phyloP scores from a whole-genome alignment of 257 asterid genomes.

The Catharanthus roseus region DNA sequence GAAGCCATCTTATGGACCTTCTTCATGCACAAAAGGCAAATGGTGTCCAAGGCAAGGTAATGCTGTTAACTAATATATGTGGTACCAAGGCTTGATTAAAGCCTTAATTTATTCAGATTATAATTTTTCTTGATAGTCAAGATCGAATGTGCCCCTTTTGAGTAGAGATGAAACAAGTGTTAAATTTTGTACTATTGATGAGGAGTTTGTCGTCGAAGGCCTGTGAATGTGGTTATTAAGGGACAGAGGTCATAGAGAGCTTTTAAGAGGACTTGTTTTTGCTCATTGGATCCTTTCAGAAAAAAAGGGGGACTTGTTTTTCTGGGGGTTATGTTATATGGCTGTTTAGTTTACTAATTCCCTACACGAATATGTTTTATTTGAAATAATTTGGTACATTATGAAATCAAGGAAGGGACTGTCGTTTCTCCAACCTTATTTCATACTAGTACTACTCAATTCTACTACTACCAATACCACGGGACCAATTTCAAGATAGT shows the following conservation, averaged over 20 bases:
- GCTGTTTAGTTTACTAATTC: not conserved
- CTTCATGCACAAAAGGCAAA: conserved; percentile 86
- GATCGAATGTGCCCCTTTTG: not conserved
- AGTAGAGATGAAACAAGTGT: not conserved
- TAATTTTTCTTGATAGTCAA: not conserved
- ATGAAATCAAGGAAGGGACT: too few species aligned
- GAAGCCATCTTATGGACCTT: conserved; percentile 98
- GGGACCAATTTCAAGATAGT: too few species aligned
- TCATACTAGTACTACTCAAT: too few species aligned
- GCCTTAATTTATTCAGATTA: not conserved
- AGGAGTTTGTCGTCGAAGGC: not conserved
- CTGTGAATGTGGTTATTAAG: not conserved
- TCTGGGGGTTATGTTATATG: not conserved
- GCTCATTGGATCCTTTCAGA: too few species aligned
- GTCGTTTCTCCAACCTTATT: too few species aligned
- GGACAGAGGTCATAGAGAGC: not conserved
- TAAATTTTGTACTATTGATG: not conserved
- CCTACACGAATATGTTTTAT: not conserved
- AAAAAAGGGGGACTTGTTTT: not conserved
- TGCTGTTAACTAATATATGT: not conserved
- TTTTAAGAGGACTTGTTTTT: not conserved
- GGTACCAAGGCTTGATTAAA: not conserved
- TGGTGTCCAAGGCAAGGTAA: conserved; percentile 76
- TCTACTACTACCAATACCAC: too few species aligned
- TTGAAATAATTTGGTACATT: too few species aligned